phyloP scores from a whole-genome alignment of 257 asterid species.

The Solanum peruvianum region DNA sequence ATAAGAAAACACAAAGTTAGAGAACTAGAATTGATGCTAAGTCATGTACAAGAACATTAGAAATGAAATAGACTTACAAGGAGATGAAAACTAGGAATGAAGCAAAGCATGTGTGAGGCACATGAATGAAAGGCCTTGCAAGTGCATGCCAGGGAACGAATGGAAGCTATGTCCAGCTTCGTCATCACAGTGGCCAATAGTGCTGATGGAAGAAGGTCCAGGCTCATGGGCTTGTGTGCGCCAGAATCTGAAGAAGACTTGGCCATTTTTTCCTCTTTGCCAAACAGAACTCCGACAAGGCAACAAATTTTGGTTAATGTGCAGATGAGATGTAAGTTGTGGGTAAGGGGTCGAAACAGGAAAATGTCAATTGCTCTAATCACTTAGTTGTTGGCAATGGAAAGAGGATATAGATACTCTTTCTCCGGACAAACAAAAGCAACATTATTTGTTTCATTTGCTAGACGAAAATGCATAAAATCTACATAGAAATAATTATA shows the following conservation, averaged over 20 bases:
- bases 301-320: not conserved
- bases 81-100: constrained; percentile 63
- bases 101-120: constrained; percentile 49
- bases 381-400: not conserved
- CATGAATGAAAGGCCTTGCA: constrained; percentile 62
- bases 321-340: not conserved
- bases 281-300: not conserved
- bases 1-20: not conserved
- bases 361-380: not conserved
- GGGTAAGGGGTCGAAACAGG: not conserved
- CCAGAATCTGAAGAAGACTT: constrained; percentile 12
- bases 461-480: not conserved
- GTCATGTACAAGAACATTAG: not conserved
- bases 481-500: not conserved
- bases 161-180: constrained; percentile 72
- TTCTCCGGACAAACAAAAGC: not conserved
- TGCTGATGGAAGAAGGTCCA: constrained; percentile 65
- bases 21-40: not conserved
- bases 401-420: not conserved
- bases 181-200: constrained; percentile 72
- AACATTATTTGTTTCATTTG: not conserved
- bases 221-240: constrained; percentile 11
- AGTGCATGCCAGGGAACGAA: constrained; percentile 78
- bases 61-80: constrained; percentile 25
- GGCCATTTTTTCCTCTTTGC: constrained; percentile 27